phyloP scores from a whole-genome alignment of 371 early-diverging fungal species.

The Rhizopus microsporus region DNA sequence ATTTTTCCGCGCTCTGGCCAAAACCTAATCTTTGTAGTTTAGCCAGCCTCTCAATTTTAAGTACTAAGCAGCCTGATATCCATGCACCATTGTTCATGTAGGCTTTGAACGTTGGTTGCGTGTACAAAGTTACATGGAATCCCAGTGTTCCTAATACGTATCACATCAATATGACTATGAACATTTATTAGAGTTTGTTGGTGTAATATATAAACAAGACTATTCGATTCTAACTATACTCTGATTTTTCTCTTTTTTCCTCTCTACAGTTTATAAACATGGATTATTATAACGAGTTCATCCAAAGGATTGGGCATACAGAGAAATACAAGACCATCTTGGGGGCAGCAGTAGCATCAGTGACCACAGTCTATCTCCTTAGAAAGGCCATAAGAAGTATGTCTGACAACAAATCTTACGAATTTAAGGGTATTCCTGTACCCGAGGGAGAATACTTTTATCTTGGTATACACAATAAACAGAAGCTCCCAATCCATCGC shows the following conservation, averaged over 20 bases:
- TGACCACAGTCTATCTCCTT: neutral
- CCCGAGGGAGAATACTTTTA: neutral
- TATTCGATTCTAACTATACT: no score
- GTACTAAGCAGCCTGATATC: no score
- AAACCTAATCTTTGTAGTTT: no score
- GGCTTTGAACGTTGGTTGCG: no score
- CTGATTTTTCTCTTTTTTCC: neutral
- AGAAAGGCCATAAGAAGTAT: neutral
- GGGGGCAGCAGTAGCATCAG: neutral
- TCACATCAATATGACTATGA: no score
- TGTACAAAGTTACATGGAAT: no score
- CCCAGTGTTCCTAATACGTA: no score
- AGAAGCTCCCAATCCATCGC: neutral
- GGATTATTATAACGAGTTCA: neutral
- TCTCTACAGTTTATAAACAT: neutral
- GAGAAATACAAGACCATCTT: neutral
- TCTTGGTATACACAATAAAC: neutral
- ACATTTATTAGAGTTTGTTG: no score
- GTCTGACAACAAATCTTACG: neutral
- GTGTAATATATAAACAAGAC: no score
- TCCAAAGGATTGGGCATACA: neutral
- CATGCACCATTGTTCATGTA: no score
- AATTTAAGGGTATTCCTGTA: neutral
- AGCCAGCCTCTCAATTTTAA: no score
- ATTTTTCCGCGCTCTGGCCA: no score